Base-by-base conservation (phyloP, 1,284 basidiomycete species). In the Rhodotorula glutinis region DNA sequence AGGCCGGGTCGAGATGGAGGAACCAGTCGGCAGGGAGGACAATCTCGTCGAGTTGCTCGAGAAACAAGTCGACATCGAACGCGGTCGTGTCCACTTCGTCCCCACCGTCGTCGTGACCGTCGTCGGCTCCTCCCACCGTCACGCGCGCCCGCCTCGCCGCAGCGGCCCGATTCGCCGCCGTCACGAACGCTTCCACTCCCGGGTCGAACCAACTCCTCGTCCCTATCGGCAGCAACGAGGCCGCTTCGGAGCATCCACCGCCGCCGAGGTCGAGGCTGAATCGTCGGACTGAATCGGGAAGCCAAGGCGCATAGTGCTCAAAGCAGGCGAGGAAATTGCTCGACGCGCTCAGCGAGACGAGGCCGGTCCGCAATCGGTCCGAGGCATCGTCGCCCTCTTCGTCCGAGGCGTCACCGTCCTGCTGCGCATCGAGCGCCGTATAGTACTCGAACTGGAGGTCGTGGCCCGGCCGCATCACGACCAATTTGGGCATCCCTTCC, bases 201-300 rank as follows among this genome's bases (percentile, higher is more conserved):
- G 33, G 33, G 33, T 38, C 33, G 33, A 38, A 11, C 33, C 33
- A 38, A 38, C 7, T 38, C 33, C 33, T 38, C 33, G 33, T 38
- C 33, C 33, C 33, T 5, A n/a, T n/a, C n/a, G 33, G 33, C 33
- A 11, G 33, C 33, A 38, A 11, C 33, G 33, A 38, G 33, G 33
- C 11, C 11, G 21, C 46, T 13, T 47, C 46, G 46, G 46, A 11
- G 46, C n/a, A n/a, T n/a, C n/a, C n/a, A n/a, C 23, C 23, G 23
- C n/a, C 46, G 46, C n/a, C 8, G 25, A 56, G 33, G 56, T 57
- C 56, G 56, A 57, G 30, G 13, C 56, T 44, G 17, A 57, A 13
- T 43, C 41, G 56, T 21, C 19, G 27, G 43, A 57, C 33, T 21
- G 41, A 44, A 14, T 9, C 13, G 21, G 56, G 56, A 13, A 57